phyloP scores from a whole-genome alignment of 176 grass and related monocot genomes.

The Triticum monococcum region DNA sequence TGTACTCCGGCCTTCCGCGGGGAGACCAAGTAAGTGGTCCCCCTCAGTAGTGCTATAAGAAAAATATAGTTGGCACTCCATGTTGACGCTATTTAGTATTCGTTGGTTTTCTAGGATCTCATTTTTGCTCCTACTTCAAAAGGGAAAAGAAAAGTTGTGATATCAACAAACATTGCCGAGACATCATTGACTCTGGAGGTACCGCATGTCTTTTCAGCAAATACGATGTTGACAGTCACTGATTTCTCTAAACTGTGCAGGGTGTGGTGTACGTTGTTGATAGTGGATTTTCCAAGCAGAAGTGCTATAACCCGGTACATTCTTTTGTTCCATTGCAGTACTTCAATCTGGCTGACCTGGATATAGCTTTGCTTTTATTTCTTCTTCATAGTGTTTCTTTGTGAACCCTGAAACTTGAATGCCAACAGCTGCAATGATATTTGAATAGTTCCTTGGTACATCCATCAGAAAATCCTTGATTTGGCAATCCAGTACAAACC shows the following conservation, averaged over 20 bases:
- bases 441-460: slow-evolving; percentile 1
- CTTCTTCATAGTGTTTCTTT: not conserved
- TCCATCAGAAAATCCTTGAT: slow-evolving; percentile 1
- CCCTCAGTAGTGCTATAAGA: not conserved
- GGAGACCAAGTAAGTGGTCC: slow-evolving; percentile 70
- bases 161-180: slow-evolving; percentile 99
- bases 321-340: slow-evolving; percentile 9
- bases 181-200: slow-evolving; percentile 94
- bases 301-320: slow-evolving; percentile 94
- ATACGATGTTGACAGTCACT: slow-evolving; percentile 20
- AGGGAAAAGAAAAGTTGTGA: slow-evolving; percentile 94
- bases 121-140: slow-evolving; percentile 80
- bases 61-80: not conserved
- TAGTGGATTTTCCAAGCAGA: slow-evolving; percentile 98
- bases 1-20: slow-evolving; percentile 87
- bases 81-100: slow-evolving; percentile 26
- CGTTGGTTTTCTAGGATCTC: slow-evolving; percentile 68
- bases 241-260: slow-evolving; percentile 47
- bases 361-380: slow-evolving; percentile 7
- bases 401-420: not conserved
- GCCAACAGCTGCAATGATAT: not conserved
- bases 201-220: slow-evolving; percentile 17
- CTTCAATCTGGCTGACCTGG: slow-evolving; percentile 8
- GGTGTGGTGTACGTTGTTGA: slow-evolving; percentile 87
- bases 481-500: not conserved